Evolutionary conservation across 768 basidiomycete genomes (phyloP), one percentile per base, ranked within the genome.

Genomic region (Macrolepiota fuliginosa): DNA sequence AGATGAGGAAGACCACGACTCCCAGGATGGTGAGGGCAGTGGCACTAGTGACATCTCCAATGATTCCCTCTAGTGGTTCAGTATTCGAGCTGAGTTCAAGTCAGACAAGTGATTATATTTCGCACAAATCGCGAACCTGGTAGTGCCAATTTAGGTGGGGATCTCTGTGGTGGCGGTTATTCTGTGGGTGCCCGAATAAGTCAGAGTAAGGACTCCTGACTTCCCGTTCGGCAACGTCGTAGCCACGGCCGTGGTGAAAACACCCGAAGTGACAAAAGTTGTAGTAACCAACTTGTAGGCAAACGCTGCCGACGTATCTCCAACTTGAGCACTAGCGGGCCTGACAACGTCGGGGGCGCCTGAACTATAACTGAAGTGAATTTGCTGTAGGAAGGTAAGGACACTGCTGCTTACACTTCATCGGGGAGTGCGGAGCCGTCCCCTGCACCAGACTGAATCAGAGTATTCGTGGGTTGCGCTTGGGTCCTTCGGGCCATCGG

Each of bases 11-110:
- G 10, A 40, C 58, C 15, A 60, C 17, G 17, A 60, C 13, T 13
- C 29, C 50, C 24, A 60, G 32, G 27, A 60, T 54, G n/a, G 54
- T 27, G 37, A 60, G 32, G 32, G 46, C 51, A 3, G 51, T 29
- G 9, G 58, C 58, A 19, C n/a, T 51, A 22, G 54, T 60, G 10
- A 60, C 58, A 32, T 51, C 58, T 35, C 58, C 58, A 39, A 60
- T 42, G 17, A 60, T 53, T 12, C 35, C 29, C 17, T 19, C 27
- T 4, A 51, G 29, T 13, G 58, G 58, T 7, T 51, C 51, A 46
- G 50, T 19, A 2, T 17, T 15, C 27, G 58, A 52, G 7, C 58
- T 56, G 22, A 37, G 15, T n/a, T 24, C 7, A 19, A 36, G n/a
- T 54, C 11, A 54, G 52, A 54, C 19, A 22, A 54, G 4, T 29